Evolutionary conservation across 2,329 filamentous ascomycete species (phyloP).

Genomic region (Colletotrichum aenigma): DNA sequence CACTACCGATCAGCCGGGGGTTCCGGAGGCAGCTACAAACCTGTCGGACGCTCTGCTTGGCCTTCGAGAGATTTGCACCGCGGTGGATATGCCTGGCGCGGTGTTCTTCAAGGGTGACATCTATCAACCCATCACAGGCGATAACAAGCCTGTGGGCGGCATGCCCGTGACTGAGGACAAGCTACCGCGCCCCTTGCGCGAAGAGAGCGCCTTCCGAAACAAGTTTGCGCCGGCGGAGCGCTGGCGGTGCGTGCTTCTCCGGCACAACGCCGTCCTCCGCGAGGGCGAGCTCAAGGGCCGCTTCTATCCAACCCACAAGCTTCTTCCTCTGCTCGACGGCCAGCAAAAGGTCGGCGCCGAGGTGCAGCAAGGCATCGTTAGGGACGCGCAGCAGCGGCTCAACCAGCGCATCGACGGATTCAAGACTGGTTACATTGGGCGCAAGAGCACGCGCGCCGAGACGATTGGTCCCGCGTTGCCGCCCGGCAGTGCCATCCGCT

Average conservation of each 20-base stretch:
- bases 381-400: slow-evolving; percentile 51
- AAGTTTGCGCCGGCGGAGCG: slow-evolving; percentile 33
- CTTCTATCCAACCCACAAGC: slow-evolving; percentile 61
- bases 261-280: slow-evolving; percentile 50
- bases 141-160: slow-evolving; percentile 18
- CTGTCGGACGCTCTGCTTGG: slow-evolving; percentile 39
- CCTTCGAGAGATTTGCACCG: slow-evolving; percentile 43
- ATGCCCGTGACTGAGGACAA: slow-evolving; percentile 36
- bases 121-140: slow-evolving; percentile 37
- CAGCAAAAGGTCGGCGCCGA: slow-evolving; percentile 33
- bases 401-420: slow-evolving; percentile 54
- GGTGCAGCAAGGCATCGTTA: slow-evolving; percentile 43
- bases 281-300: slow-evolving; percentile 55
- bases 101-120: slow-evolving; percentile 46
- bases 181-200: slow-evolving; percentile 44
- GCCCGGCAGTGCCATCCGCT: slow-evolving; percentile 25
- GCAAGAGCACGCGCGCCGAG: slow-evolving; percentile 42
- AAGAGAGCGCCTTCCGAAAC: slow-evolving; percentile 44
- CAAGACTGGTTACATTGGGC: slow-evolving; percentile 47
- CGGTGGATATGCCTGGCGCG: slow-evolving; percentile 33
- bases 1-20: slow-evolving; percentile 32
- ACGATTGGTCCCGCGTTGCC: slow-evolving; percentile 48
- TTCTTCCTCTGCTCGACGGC: slow-evolving; percentile 51
- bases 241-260: slow-evolving; percentile 44
- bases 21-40: background rate